Evolutionary conservation across 805 yeast species (phyloP), one percentile per base, ranked within the genome.

Genomic region (Zygosaccharomyces bailii): DNA sequence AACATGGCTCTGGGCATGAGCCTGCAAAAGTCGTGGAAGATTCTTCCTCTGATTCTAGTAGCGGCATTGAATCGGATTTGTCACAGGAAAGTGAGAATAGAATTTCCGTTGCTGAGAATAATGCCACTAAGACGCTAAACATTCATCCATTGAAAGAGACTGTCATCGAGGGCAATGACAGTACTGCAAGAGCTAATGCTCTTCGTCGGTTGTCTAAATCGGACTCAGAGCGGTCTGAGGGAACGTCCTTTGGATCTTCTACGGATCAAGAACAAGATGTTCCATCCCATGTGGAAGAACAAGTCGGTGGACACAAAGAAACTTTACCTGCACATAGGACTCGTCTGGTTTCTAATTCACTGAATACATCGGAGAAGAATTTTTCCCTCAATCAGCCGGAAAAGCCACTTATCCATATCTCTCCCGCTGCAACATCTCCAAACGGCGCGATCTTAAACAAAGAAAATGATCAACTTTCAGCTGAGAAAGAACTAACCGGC

Each of bases 101-200:
- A 18, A 44, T 50, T 16, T 38, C 50, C 8, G 44, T 56, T 14
- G 37, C 40, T 20, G 59, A 53, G 32, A 54, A 50, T 23, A 42
- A 48, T 16, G 39, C 49, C 5, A 36, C 51, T 6, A 53, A 44
- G 24, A 49, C 50, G 29, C 39, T 56, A 8, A 56, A 51, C 21
- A 47, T 56, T 4, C 60, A 51, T 44, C 58, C 59, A 14, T 42
- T 58, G 30, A 53, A 51, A 29, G 55, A 47, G 17, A 34, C 42
- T 10, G 56, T 52, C 7, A 39, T 48, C 4, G 20, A 37, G 14
- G 30, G 24, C 4, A 24, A 37, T 10, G 21, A 37, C 9, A 16
- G 18, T 16, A 5, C 29, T 25, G 17, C n/a, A 11, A 31, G 25
- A 11, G 14, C 18, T 4, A 16, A 37, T 13, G 13, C 4, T 2